Evolutionary conservation across 2,329 filamentous ascomycete species (phyloP), one percentile per base, ranked within the genome.

Genomic region (Monilinia fructigena): DNA sequence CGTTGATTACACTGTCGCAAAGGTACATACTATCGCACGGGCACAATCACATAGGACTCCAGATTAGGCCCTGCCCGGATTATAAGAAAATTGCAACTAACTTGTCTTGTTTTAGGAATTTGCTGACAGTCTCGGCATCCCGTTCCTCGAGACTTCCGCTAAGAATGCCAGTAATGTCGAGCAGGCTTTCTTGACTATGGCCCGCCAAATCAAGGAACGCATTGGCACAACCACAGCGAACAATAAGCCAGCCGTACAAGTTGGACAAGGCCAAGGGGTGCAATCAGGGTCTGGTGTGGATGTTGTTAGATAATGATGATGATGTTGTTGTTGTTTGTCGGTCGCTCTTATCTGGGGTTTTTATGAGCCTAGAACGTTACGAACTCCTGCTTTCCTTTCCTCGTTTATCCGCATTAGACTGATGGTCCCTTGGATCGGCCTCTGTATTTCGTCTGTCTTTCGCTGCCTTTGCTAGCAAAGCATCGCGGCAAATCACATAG

Each of bases 101-200:
- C 68, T 31, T 64, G 38, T 65, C 42, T 60, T 3, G 52, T 55
- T 62, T 35, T 75, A 98, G 95, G 95, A 99, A 82, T 98, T 99
- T 77, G 95, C 95, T 77, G 95, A 99, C 85, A 96, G 92, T 84
- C 87, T 99, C 74, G 94, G 94, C 76, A 99, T 99, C 74, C 95
- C 95, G 58, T 99, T 99, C 89, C 91, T 99, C 78, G 95, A 99
- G 87, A 99, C 95, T 23, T 99, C 95, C 53, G 95, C 95, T 78
- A 99, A 99, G 91, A 98, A 97, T 82, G 94, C 95, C 73, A 97
- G 91, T 82, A 99, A 99, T 80, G 95, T 99, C 79, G 95, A 99
- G 84, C 95, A 99, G 83, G 94, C 95, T 77, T 99, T 99, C 89
- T 82, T 99, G 82, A 99, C 95, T 80, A 99, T 99, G 95, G 95